Base-by-base conservation (phyloP, 306 rosid genomes). In the Betula pendula region DNA sequence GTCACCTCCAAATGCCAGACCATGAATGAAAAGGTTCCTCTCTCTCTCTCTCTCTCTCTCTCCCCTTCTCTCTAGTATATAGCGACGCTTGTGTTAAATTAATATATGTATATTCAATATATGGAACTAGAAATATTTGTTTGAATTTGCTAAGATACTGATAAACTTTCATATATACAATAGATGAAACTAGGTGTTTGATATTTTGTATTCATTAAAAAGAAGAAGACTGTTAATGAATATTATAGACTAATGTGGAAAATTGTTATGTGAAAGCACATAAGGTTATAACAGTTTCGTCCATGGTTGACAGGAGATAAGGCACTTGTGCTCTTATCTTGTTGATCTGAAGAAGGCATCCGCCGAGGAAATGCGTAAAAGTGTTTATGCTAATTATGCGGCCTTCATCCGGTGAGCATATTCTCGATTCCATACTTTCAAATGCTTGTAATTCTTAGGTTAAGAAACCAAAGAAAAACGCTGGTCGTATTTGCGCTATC, bases 361-460 rank as follows among this genome's bases (percentile, higher is more conserved):
- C 8, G 98, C 97, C 0, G 98, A 95, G 83, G 97, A 95, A 92
- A 95, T 95, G 98, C 95, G 98, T 13, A 90, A 47, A 78, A 92
- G 97, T 78, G 97, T 95, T 55, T 92, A 90, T 65, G 93, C 97
- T 77, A 95, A 92, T 71, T 95, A 95, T 75, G 79, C 93, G 1
- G 92, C 98, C 51, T 95, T 92, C 89, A 92, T 95, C 44, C 96
- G 97, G 98, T 92, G 51, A 87, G 79, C 68, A 48, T 1, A 63
- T 10, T 29, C 22, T n/a, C n/a, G n/a, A n/a, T n/a, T n/a, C n/a
- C n/a, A n/a, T n/a, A n/a, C n/a, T n/a, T n/a, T n/a, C n/a, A n/a
- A n/a, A n/a, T n/a, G n/a, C n/a, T n/a, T n/a, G n/a, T n/a, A n/a
- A n/a, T n/a, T n/a, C n/a, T n/a, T n/a, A n/a, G n/a, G n/a, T n/a